Evolutionary conservation across 495 filamentous ascomycete genomes (phyloP), one percentile per base, ranked within the genome.

Genomic region (Aspergillus nidulans): DNA sequence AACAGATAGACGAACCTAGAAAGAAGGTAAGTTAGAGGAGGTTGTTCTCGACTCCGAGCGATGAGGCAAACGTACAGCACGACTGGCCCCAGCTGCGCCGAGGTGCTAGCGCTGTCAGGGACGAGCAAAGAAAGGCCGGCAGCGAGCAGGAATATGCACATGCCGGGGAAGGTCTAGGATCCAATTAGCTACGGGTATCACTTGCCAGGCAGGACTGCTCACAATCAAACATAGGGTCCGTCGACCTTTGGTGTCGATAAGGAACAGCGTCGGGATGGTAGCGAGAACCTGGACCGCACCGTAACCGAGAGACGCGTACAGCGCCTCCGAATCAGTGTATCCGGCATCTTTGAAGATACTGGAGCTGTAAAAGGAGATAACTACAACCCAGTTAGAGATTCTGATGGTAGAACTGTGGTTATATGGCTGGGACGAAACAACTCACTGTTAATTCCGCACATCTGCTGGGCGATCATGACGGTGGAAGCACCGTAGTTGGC

Each of bases 281-380:
- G 76, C 84, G 25, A 94, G 76, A 10, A 89, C 87, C 9, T 89
- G 88, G 69, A 85, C 71, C 12, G 76, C 67, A 50, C 85, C 85
- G 51, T 78, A 84, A 13, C 80, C 81, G 48, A 77, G 70, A 40
- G 80, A 88, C 19, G 88, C 86, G 60, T 91, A 92, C 40, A 87
- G 60, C 64, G 90, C 85, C 4, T 79, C 64, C 55, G 72, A 75
- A 0, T 76, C 58, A 42, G 26, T 60, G 23, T 81, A 80, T 15
- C 85, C 83, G 24, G 82, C 81, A 0, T 88, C 60, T 1, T 61
- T 59, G 74, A 91, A 91, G 52, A 92, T 77, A 12, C 84, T 85
- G 2, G 83, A 83, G 3, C 81, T 85, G 73, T 92, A 95, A 76
- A 92, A 92, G n/a, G 89, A 85, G 42, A 91, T 89, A 66, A 91